Evolutionary conservation across 1,284 basidiomycete species (phyloP).

Genomic region (Apiotrichum veenhuisii): DNA sequence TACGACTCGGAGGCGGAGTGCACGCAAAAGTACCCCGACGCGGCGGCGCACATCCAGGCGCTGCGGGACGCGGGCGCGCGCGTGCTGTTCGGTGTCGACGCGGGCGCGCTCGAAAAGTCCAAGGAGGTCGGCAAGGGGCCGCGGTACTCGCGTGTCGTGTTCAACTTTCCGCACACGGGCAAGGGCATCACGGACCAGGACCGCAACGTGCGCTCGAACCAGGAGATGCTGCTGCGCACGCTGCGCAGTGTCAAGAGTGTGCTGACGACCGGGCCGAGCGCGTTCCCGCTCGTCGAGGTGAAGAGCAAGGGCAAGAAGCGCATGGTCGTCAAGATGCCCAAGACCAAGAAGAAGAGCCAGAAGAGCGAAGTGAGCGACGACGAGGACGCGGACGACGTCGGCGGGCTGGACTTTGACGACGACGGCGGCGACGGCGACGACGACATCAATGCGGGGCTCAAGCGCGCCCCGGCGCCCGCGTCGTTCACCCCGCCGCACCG

Average conservation of each 20-base stretch:
- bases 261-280: constrained; percentile 57
- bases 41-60: constrained; percentile 58
- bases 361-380: constrained; percentile 14
- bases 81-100: constrained; percentile 82
- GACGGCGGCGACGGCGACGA: constrained; percentile 49
- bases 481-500: constrained; percentile 42
- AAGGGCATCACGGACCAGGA: constrained; percentile 88
- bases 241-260: constrained; percentile 67
- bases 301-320: constrained; percentile 10
- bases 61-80: constrained; percentile 63
- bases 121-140: constrained; percentile 51
- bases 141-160: constrained; percentile 71
- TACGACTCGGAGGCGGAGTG: constrained; percentile 78
- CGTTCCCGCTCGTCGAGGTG: constrained; percentile 15
- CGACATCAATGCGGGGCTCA: constrained; percentile 30
- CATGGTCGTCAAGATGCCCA: constrained; percentile 6
- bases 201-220: constrained; percentile 88
- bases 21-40: constrained; percentile 79
- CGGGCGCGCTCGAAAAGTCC: constrained; percentile 63
- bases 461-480: constrained; percentile 13
- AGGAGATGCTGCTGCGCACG: constrained; percentile 80
- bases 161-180: constrained; percentile 98
- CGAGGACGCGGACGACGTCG: constrained; percentile 7
- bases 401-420: constrained; percentile 27
- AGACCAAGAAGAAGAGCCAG: constrained; percentile 11